Percentiles rank a stretch among this genome's conserved stretches.
Evolutionary conservation across 176 grass and related monocot species (phyloP).

Genomic region (Raddia guianensis): DNA sequence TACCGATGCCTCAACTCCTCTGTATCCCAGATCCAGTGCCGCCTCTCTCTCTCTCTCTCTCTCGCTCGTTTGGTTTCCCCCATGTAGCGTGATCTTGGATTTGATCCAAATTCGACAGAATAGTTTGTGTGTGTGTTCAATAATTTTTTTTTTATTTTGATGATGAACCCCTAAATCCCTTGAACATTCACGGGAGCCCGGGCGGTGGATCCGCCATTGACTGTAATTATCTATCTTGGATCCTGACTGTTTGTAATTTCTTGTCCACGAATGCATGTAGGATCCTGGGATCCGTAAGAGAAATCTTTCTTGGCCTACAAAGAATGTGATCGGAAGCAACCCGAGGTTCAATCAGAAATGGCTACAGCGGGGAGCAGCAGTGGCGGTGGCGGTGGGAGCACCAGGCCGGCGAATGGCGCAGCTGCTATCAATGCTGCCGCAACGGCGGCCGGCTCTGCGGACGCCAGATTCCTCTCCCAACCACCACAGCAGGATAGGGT

Average conservation of each 20-base stretch:
- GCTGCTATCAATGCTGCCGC: constrained; percentile 66
- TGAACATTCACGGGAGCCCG: no score
- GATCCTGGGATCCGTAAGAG: constrained; percentile 39
- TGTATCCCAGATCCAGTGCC: no score
- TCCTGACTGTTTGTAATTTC: constrained; percentile 27
- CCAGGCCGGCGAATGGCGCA: constrained; percentile 46
- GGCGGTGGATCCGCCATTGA: no score
- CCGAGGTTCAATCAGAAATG: constrained; percentile 35
- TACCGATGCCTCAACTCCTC: no score
- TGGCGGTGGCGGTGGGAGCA: constrained; percentile 43
- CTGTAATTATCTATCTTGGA: constrained; percentile 28
- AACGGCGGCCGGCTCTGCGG: constrained; percentile 54
- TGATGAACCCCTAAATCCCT: no score
- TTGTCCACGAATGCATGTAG: constrained; percentile 24
- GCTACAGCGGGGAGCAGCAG: constrained; percentile 46
- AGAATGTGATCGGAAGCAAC: constrained; percentile 41
- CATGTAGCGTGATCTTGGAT: no score
- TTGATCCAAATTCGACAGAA: no score
- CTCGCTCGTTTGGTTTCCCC: no score
- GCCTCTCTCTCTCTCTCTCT: no score
- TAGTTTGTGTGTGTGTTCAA: no score
- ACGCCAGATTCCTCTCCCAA: constrained; percentile 62
- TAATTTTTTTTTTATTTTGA: no score
- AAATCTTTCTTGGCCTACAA: constrained; percentile 21
- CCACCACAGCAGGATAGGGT: constrained; percentile 60